phyloP scores from a whole-genome alignment of 2,329 filamentous ascomycete species.

The Colletotrichum sojae region DNA sequence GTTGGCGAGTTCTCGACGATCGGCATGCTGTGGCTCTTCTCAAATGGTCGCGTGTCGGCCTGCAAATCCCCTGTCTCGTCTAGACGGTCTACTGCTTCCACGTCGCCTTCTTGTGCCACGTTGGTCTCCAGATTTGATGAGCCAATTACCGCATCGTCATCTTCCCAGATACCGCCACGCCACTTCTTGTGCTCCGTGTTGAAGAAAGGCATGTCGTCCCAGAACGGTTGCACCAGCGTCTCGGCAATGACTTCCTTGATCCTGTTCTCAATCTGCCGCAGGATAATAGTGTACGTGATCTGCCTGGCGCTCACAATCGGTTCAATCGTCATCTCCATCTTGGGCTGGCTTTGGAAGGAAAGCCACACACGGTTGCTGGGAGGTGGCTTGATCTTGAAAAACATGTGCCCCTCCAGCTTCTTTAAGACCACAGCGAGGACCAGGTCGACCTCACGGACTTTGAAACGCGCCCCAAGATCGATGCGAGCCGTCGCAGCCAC shows the following conservation, averaged over 20 bases:
- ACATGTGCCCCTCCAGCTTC: conserved; percentile 85
- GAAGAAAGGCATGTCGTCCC: conserved; percentile 96
- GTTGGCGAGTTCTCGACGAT: conserved; percentile 55
- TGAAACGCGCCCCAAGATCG: conserved; percentile 90
- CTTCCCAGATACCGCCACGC: conserved; percentile 86
- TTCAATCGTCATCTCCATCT: conserved; percentile 94
- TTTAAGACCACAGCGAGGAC: conserved; percentile 89
- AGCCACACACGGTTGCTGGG: conserved; percentile 98
- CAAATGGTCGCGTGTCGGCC: conserved; percentile 61
- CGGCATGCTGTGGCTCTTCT: conserved; percentile 70
- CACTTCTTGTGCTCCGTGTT: conserved; percentile 83
- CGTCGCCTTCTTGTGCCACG: conserved; percentile 61
- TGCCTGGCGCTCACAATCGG: conserved; percentile 95
- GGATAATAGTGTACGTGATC: conserved; percentile 93
- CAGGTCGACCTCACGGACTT: conserved; percentile 89
- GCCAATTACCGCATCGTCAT: conserved; percentile 63
- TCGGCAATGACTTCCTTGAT: conserved; percentile 96
- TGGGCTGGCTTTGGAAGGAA: conserved; percentile 92
- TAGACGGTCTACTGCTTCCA: conserved; percentile 61
- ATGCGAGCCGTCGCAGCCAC: conserved; percentile 94
- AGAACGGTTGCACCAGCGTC: conserved; percentile 91
- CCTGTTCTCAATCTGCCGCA: conserved; percentile 92
- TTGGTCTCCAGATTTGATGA: conserved; percentile 54
- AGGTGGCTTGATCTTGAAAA: conserved; percentile 92
- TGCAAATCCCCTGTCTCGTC: conserved; percentile 58